These are phyloP conservation scores for Saccharomycopsis selenospora DNA, from an alignment of 805 yeast genomes.

Conservation along the genomic window DNA sequence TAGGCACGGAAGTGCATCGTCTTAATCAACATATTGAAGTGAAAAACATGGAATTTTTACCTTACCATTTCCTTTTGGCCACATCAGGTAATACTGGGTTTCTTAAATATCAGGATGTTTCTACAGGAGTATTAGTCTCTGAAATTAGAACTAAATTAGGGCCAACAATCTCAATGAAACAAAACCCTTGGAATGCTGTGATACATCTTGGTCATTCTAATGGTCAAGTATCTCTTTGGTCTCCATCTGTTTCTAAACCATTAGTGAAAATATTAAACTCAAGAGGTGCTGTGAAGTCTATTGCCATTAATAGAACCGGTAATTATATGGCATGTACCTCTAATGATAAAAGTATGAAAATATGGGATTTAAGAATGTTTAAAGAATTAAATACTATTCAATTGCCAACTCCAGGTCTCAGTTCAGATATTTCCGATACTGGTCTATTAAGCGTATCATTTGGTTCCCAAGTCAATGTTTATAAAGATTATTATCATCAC, in stretches of 20 bases:
- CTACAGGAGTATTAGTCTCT: conserved; percentile 80
- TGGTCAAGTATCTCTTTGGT: conserved; percentile 90
- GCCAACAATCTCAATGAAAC: conserved; percentile 80
- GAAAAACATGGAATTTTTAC: conserved; percentile 76
- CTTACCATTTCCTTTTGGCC: conserved; percentile 82
- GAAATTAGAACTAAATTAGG: conserved; percentile 86
- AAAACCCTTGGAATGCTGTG: conserved; percentile 93
- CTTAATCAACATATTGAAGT: conserved; percentile 85
- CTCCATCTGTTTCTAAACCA: conserved; percentile 82
- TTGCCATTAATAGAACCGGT: conserved; percentile 88
- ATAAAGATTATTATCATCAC: conserved; percentile 69
- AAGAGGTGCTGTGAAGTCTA: conserved; percentile 79
- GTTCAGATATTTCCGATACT: conserved; percentile 75
- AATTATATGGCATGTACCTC: conserved; percentile 91
- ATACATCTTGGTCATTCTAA: conserved; percentile 89
- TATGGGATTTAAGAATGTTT: conserved; percentile 90
- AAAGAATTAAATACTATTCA: conserved; percentile 54
- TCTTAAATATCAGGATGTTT: conserved; percentile 88
- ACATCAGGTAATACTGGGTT: conserved; percentile 88
- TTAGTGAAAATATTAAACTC: conserved; percentile 73
- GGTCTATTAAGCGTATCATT: conserved; percentile 86
- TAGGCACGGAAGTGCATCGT: conserved; percentile 88
- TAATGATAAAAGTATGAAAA: conserved; percentile 72
- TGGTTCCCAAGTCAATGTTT: conserved; percentile 91
- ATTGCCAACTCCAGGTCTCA: conserved; percentile 77